phyloP scores from a whole-genome alignment of 176 grass and related monocot species.

The Chrysopogon serrulatus region DNA sequence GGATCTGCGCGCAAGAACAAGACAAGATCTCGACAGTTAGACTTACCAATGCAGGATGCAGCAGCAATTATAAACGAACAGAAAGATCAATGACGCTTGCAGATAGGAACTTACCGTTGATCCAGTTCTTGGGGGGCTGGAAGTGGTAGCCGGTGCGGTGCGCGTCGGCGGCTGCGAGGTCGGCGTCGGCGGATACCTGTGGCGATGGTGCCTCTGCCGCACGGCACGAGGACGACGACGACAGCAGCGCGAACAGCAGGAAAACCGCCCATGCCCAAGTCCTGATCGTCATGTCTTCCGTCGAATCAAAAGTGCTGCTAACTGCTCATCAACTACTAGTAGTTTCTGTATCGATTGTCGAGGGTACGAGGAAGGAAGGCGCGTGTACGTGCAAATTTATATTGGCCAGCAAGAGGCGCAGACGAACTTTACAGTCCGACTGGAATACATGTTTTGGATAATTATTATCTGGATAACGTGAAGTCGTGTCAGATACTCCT shows the following conservation, averaged over 20 bases:
- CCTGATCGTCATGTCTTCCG: not conserved
- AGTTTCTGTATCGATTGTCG: not conserved
- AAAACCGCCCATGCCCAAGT: not conserved
- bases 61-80: not conserved
- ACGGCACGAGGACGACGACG: not conserved
- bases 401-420: not conserved
- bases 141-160: conserved; percentile 65
- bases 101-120: conserved; percentile 42
- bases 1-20: conserved; percentile 6
- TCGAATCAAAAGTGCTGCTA: conserved; percentile 3
- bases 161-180: not conserved
- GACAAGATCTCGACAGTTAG: not conserved
- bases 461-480: not conserved
- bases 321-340: conserved; percentile 9
- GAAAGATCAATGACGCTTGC: not conserved
- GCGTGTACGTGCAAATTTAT: not conserved
- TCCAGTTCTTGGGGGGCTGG: conserved; percentile 71
- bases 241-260: conserved; percentile 16
- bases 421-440: not conserved
- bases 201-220: conserved; percentile 25
- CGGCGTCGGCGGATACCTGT: not conserved
- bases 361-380: not conserved
- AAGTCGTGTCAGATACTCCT: not conserved
- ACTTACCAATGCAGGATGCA: not conserved
- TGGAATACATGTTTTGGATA: not conserved